Conservation (phyloP, 805 yeast genomes). For the Starmerella bombicola region DNA sequence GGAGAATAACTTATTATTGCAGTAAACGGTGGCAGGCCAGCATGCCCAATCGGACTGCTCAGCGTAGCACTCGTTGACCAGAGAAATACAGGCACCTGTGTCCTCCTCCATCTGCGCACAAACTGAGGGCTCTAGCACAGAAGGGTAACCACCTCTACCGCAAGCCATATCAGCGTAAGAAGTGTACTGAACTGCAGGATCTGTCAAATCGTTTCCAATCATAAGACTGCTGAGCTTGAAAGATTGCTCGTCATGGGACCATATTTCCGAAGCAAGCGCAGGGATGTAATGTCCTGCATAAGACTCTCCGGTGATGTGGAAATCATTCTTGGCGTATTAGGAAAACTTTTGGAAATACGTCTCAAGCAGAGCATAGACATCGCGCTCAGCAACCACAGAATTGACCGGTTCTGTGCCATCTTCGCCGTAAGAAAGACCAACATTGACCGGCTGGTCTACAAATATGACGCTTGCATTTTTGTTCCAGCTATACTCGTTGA, state of each 20-base stretch:
- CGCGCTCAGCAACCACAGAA: conserved; percentile 60
- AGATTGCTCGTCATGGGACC: conserved; percentile 47
- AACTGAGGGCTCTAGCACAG: conserved; percentile 66
- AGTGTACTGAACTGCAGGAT: conserved; percentile 65
- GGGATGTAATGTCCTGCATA: conserved; percentile 96
- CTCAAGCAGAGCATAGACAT: conserved; percentile 75
- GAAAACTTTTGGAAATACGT: conserved; percentile 83
- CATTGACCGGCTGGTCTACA: conserved; percentile 90
- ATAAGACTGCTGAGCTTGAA: conserved; percentile 67
- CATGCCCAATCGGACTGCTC: conserved; percentile 59
- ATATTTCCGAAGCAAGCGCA: conserved; percentile 50
- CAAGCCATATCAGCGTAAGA: conserved; percentile 91
- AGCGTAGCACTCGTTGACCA: conserved; percentile 68
- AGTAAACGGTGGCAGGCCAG: conserved; percentile 82
- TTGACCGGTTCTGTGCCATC: conserved; percentile 26
- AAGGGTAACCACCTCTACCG: conserved; percentile 73
- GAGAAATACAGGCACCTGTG: conserved; percentile 62
- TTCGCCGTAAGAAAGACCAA: conserved; percentile 70
- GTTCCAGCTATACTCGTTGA: conserved; percentile 85
- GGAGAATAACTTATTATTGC: conserved; percentile 59
- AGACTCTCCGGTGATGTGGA: conserved; percentile 91
- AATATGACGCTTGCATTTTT: conserved; percentile 81
- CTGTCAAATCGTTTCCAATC: conserved; percentile 91
- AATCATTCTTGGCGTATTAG: conserved; percentile 39
- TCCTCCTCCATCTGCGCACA: conserved; percentile 58